A percentile compares a stretch with the other conserved stretches of the same genome.
Evolutionary conservation across 345 rosid species (phyloP).

Genomic region (Dipteronia dyeriana): DNA sequence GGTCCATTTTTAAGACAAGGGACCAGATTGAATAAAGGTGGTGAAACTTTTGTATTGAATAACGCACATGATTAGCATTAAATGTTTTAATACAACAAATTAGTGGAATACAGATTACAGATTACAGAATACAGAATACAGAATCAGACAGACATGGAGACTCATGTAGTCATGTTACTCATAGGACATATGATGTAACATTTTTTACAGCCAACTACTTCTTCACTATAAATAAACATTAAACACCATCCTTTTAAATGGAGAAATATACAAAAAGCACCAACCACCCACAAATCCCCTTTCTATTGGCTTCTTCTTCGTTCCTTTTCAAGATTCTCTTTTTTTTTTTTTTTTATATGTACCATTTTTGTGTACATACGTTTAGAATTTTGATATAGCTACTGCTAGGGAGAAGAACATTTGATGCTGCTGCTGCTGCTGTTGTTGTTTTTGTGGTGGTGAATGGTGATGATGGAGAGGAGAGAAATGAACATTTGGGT

Average conservation of each 20-base stretch:
- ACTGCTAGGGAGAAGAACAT: background rate
- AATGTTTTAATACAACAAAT: too few species aligned
- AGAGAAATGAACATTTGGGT: slow-evolving; percentile 1
- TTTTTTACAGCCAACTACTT: background rate
- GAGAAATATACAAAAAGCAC: background rate
- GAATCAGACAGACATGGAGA: too few species aligned
- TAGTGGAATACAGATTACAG: too few species aligned
- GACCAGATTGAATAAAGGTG: too few species aligned
- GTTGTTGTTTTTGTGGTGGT: background rate
- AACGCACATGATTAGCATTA: too few species aligned
- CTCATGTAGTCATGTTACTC: too few species aligned
- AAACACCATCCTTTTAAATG: background rate
- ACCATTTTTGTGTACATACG: background rate
- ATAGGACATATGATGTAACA: too few species aligned
- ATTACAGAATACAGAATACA: too few species aligned
- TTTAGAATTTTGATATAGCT: background rate
- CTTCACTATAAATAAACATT: background rate
- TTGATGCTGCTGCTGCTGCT: background rate
- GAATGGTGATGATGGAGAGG: background rate
- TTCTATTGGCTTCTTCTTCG: background rate
- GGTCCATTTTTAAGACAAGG: too few species aligned
- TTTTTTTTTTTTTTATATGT: background rate
- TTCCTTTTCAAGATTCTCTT: background rate
- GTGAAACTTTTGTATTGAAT: too few species aligned
- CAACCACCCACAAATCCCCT: background rate